phyloP scores from a whole-genome alignment of 345 rosid species.

The Acer campestre region DNA sequence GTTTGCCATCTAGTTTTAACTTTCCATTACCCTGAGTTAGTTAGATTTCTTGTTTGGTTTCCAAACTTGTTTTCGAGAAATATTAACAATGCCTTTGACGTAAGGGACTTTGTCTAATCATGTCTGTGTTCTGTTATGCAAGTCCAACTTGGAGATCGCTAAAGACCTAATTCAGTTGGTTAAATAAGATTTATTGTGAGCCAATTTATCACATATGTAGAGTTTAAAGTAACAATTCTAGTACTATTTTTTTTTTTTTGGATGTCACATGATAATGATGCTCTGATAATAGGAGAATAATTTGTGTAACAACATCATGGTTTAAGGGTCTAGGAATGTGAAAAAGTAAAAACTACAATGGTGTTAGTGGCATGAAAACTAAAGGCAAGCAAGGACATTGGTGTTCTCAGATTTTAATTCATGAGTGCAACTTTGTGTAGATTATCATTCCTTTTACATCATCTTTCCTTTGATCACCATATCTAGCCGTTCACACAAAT shows the following conservation, averaged over 20 bases:
- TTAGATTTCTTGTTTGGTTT: constrained; percentile 7
- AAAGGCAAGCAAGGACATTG: background rate
- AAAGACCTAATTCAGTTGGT: too few relatives aligned
- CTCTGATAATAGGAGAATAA: too few relatives aligned
- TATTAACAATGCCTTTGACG: background rate
- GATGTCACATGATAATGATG: too few relatives aligned
- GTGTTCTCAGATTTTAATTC: background rate
- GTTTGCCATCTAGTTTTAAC: background rate
- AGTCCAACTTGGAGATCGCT: too few relatives aligned
- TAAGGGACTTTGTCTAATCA: background rate
- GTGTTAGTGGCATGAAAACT: background rate
- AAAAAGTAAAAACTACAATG: background rate
- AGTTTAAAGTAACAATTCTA: too few relatives aligned
- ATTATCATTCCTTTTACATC: background rate
- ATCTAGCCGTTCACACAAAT: background rate
- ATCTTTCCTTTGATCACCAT: background rate
- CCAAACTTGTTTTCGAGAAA: background rate
- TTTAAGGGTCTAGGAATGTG: background rate
- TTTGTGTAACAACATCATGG: background rate
- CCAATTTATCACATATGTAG: too few relatives aligned
- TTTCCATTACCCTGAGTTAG: background rate
- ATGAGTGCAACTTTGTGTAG: background rate
- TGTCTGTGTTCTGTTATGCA: background rate
- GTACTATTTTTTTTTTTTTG: background rate
- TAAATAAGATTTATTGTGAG: too few relatives aligned